Evolutionary conservation across 108 stramenopile species (phyloP), one percentile per base, ranked within the genome.

Genomic region (Cyclotella cryptica): DNA sequence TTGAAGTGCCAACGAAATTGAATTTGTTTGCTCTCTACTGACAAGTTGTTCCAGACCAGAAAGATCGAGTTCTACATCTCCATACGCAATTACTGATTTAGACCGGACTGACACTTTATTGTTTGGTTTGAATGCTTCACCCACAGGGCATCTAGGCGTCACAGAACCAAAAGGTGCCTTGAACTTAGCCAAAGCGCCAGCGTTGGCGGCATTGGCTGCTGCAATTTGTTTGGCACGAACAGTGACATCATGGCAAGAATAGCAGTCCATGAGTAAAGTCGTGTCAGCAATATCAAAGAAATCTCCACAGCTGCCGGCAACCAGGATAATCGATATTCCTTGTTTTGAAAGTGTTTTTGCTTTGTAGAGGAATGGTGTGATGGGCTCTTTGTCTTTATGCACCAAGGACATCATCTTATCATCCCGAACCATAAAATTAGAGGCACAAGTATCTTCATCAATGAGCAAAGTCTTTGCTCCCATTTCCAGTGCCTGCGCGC

Each of bases 361-460:
- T 52, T 92, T 83, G 54, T 86, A 74, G 49, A 98, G 87, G 83
- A 98, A 97, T 7, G 98, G 98, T 14, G 95, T 97, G 70, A 98
- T 98, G 10, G 97, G 97, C 79, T 98, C 98, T 71, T 96, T 94
- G 26, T 97, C 93, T 62, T 84, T 81, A 41, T 96, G 84, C 6
- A 98, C 97, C 10, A 98, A 91, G 60, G 87, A 69, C 86, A 92
- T 88, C 98, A 98, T 98, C 83, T 96, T 89, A 45, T 88, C 89
- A 75, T 98, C 98, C 39, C 98, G 85, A 55, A 94, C 92, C 96
- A 98, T 98, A 75, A 98, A 97, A 80, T 98, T 97, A 14, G 91
- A 87, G 12, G 90, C 92, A 79, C 97, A 96, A 21, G 97, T 97
- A 85, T 98, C 97, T 81, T 99, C 97, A 80, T 98, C 98, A n/a